phyloP scores from a whole-genome alignment of 805 yeast genomes.

The Hanseniaspora nectarophila region DNA sequence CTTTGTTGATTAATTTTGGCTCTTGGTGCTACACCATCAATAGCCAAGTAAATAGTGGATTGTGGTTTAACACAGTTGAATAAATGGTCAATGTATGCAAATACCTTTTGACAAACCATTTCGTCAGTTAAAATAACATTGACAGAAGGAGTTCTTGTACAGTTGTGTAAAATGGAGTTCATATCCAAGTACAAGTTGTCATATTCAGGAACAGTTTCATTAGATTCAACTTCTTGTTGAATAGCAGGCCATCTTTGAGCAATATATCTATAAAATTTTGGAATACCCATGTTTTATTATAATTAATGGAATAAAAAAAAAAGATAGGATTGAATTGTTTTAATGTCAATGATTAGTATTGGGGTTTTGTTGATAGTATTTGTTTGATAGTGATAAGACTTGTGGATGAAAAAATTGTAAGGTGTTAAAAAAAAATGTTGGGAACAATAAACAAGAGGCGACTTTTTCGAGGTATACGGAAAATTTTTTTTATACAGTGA shows the following conservation, averaged over 20 bases:
- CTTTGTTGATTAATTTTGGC: conserved; percentile 98
- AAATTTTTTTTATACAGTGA: too few relatives aligned
- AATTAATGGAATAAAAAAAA: too few relatives aligned
- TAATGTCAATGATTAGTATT: too few relatives aligned
- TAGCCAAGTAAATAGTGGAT: conserved; percentile 84
- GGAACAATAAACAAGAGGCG: neutral
- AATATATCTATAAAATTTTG: conserved; percentile 90
- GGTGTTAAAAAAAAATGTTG: too few relatives aligned
- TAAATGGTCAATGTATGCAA: conserved; percentile 86
- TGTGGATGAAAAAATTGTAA: neutral
- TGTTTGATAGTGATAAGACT: neutral
- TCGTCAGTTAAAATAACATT: conserved; percentile 65
- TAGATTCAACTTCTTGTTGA: conserved; percentile 67
- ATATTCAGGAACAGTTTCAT: conserved; percentile 72
- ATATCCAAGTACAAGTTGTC: conserved; percentile 92
- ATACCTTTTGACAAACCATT: conserved; percentile 83
- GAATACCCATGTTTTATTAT: conserved; percentile 57
- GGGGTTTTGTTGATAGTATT: too few relatives aligned
- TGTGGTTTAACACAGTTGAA: conserved; percentile 80
- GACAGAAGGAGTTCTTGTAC: conserved; percentile 78
- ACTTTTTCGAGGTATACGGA: too few relatives aligned
- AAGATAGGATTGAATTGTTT: too few relatives aligned
- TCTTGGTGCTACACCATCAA: conserved; percentile 97
- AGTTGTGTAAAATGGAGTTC: conserved; percentile 90
- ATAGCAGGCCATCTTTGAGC: conserved; percentile 98